phyloP scores from a whole-genome alignment of 805 yeast species.

The Nakazawaea holstii region DNA sequence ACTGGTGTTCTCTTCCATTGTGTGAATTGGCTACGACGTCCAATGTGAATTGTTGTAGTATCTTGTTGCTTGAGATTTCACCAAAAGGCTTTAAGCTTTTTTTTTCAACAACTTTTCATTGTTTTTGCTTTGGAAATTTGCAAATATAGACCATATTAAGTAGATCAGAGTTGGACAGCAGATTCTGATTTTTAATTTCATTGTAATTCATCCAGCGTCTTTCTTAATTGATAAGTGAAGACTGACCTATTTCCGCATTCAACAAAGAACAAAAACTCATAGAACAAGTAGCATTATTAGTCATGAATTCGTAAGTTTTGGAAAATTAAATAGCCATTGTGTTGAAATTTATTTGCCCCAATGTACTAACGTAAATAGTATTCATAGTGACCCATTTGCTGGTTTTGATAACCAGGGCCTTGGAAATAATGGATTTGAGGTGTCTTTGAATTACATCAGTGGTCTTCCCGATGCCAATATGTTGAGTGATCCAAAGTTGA shows the following conservation, averaged over 20 bases:
- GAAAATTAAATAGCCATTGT: too few species aligned
- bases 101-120: too few species aligned
- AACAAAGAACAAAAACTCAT: neutral
- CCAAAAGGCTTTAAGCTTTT: too few species aligned
- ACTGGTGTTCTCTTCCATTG: neutral
- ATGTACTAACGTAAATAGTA: neutral
- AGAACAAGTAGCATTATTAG: neutral
- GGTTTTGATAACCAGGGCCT: constrained; percentile 17
- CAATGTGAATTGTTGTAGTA: neutral
- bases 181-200: too few species aligned
- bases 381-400: constrained; percentile 2
- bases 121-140: too few species aligned
- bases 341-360: neutral
- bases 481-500: constrained; percentile 41
- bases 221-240: too few species aligned
- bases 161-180: too few species aligned
- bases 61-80: too few species aligned
- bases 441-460: constrained; percentile 68
- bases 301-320: constrained; percentile 1
- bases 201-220: too few species aligned
- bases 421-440: constrained; percentile 38
- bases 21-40: neutral
- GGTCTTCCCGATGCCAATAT: constrained; percentile 70
- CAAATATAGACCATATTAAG: too few species aligned
- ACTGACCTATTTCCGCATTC: neutral